Evolutionary conservation across 1,139 yeast species (phyloP), one percentile per base, ranked within the genome.

Genomic region (Kazachstania sp.): DNA sequence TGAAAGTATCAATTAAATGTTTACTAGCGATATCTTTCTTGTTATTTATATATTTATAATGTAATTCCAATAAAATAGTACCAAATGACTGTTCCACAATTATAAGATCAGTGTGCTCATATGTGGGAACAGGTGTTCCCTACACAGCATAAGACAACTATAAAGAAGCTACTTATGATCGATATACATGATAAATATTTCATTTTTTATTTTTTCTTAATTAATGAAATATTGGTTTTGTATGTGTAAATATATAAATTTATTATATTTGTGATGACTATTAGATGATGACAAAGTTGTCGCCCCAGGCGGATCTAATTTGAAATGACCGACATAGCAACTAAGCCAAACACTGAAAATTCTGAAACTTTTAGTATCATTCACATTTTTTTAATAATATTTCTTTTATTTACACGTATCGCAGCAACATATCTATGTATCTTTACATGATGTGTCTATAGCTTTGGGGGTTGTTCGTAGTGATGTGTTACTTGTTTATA

Each of bases 291-390:
- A 62, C 63, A 49, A 48, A 54, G 65, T 59, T 63, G 66, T 63
- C 66, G 67, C 67, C 66, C 66, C 66, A 63, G 55, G 60, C 66
- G 66, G 66, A 60, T 58, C 46, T 45, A 49, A 52, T 28, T 32
- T 52, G 58, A 57, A 52, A 61, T 62, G 67, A 63, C 63, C 55
- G 66, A 62, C 50, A 53, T 49, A 43, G 50, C 63, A 59, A 58
- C 61, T 49, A 54, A 59, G 63, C 64, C 65, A 62, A 61, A 63
- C 65, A 61, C 67, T 61, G 65, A 61, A 59, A 61, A 60, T 60
- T 62, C 66, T 63, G 66, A 63, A 39, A 20, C 32, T 16, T 30
- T 32, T 32, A 32, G 18, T 30, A 30, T 30, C 28, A 30, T 28
- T 35, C 18, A 35, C 16, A 36, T 11, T 11, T 36, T n/a, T n/a